A percentile compares a stretch with the other conserved stretches of the same genome.
Conservation (phyloP, 805 yeast genomes). For the Wickerhamia fluorescens region DNA sequence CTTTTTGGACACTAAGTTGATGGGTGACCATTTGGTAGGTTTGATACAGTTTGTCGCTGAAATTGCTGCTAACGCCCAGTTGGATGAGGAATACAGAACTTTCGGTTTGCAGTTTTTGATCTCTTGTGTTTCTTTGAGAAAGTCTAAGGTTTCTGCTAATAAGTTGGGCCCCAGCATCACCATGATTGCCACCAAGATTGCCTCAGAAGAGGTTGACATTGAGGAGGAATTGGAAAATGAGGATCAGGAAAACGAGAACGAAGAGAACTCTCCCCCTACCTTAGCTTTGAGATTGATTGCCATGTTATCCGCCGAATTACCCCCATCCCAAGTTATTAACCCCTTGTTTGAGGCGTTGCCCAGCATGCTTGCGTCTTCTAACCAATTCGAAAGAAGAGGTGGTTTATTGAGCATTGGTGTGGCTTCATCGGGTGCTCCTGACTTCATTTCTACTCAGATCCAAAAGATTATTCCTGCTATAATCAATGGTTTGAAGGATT, state of each 20-base stretch:
- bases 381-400: slow-evolving; percentile 79
- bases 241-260: slow-evolving; percentile 89
- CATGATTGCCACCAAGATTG: slow-evolving; percentile 63
- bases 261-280: slow-evolving; percentile 73
- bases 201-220: slow-evolving; percentile 68
- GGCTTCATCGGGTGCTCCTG: slow-evolving; percentile 91
- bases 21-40: slow-evolving; percentile 66
- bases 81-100: slow-evolving; percentile 77
- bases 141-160: slow-evolving; percentile 68
- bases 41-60: slow-evolving; percentile 70
- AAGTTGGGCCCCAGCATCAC: slow-evolving; percentile 82
- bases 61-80: slow-evolving; percentile 54
- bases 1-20: slow-evolving; percentile 65
- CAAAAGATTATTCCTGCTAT: slow-evolving; percentile 66
- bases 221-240: slow-evolving; percentile 73
- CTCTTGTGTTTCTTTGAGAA: slow-evolving; percentile 72
- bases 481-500: slow-evolving; percentile 70
- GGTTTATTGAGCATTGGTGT: slow-evolving; percentile 76
- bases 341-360: slow-evolving; percentile 67
- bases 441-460: slow-evolving; percentile 71
- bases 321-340: slow-evolving; percentile 85
- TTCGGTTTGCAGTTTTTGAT: slow-evolving; percentile 81
- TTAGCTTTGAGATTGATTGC: slow-evolving; percentile 78
- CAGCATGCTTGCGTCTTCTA: slow-evolving; percentile 47
- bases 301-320: slow-evolving; percentile 72